These are phyloP conservation scores for Nannizzia gypsea DNA, from an alignment of 2,329 filamentous ascomycete genomes.

Conservation along the genomic window DNA sequence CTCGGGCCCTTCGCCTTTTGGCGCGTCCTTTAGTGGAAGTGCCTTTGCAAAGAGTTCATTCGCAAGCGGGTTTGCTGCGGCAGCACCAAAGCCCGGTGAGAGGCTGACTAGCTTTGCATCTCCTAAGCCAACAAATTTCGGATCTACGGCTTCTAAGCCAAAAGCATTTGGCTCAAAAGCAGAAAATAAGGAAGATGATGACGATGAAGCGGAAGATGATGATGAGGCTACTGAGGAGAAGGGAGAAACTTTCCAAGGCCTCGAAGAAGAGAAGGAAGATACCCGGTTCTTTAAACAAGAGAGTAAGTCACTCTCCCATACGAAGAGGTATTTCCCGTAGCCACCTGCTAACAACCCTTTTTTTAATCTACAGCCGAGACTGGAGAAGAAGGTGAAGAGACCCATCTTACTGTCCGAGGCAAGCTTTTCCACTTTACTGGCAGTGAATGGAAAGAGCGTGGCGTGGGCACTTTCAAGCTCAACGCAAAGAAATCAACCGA, in stretches of 20 bases:
- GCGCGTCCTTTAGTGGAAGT: constrained; percentile 20
- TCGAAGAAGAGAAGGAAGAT: constrained; percentile 38
- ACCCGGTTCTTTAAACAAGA: constrained; percentile 46
- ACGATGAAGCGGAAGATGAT: constrained; percentile 34
- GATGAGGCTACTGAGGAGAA: constrained; percentile 37
- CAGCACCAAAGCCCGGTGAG: constrained; percentile 32
- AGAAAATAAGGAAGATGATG: constrained; percentile 40
- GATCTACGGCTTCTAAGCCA: constrained; percentile 16
- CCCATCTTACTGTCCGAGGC: constrained; percentile 61
- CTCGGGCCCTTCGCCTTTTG: constrained; percentile 28
- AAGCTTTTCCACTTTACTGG: constrained; percentile 73
- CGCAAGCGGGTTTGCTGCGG: constrained; percentile 39
- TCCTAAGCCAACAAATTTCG: constrained; percentile 36
- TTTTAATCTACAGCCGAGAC: constrained; percentile 53
- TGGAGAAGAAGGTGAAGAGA: constrained; percentile 73
- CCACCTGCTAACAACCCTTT: neutral
- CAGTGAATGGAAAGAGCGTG: constrained; percentile 79
- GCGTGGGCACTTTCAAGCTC: constrained; percentile 70
- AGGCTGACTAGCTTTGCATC: constrained; percentile 59
- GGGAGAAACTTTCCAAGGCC: constrained; percentile 37
- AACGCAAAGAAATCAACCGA: constrained; percentile 55
- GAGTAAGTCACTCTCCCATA: constrained; percentile 42
- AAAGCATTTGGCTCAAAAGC: constrained; percentile 64
- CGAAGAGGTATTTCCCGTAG: no score
- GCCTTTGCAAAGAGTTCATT: constrained; percentile 29